These are phyloP conservation scores for Ophiorrhiza pumila DNA, from an alignment of 257 asterid species.

Conservation along the genomic window DNA sequence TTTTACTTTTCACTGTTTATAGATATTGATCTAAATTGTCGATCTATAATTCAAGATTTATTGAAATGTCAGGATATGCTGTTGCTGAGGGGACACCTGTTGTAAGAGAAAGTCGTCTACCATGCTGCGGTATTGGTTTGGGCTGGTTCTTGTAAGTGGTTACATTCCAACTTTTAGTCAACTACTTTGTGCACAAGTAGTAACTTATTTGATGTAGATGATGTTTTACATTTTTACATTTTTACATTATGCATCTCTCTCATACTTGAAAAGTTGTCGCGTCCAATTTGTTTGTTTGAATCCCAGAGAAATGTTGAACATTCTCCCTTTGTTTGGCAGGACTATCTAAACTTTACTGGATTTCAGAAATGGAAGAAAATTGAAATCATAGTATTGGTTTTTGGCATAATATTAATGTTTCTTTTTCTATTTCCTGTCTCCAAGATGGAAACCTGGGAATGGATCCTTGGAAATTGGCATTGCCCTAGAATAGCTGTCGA, in stretches of 20 bases:
- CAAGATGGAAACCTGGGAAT: background rate
- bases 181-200: background rate
- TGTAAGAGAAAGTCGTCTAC: conserved; percentile 54
- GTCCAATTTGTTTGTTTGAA: background rate
- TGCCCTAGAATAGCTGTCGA: background rate
- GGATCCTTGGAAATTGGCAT: background rate
- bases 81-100: conserved; percentile 73
- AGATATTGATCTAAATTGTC: background rate
- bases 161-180: background rate
- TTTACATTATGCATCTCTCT: no score
- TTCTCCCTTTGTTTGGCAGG: background rate
- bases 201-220: no score
- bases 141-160: conserved; percentile 86
- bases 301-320: background rate
- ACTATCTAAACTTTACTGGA: background rate
- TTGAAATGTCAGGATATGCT: conserved; percentile 17
- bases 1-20: background rate
- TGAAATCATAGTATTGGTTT: background rate
- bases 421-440: background rate
- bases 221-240: background rate
- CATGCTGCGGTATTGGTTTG: conserved; percentile 76
- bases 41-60: background rate
- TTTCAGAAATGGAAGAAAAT: background rate
- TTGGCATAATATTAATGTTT: background rate
- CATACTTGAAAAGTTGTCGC: background rate